Evolutionary conservation across 2,329 filamentous ascomycete genomes (phyloP).

Genomic region (Diplodia scrobiculata): DNA sequence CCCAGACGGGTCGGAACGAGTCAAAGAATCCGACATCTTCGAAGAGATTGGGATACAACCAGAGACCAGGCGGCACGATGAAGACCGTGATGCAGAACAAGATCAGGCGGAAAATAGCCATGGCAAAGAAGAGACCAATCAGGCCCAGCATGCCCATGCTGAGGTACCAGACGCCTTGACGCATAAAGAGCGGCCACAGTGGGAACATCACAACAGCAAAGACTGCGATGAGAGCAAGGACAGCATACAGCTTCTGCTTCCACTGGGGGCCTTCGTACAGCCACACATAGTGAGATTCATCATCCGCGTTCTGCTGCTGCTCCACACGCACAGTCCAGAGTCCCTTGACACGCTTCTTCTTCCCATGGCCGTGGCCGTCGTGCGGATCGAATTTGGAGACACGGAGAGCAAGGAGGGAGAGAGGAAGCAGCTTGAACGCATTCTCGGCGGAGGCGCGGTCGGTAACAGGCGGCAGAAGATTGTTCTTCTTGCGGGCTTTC

Average conservation of each 20-base stretch:
- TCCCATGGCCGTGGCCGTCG: conserved; percentile 59
- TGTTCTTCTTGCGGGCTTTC: conserved; percentile 86
- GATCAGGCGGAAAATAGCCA: conserved; percentile 96
- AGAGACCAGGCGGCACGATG: conserved; percentile 79
- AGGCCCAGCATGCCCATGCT: conserved; percentile 90
- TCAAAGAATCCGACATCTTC: conserved; percentile 99
- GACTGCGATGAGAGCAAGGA: conserved; percentile 76
- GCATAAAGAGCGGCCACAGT: conserved; percentile 87
- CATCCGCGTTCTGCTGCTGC: conserved; percentile 85
- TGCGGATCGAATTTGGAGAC: conserved; percentile 82
- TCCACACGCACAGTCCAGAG: conserved; percentile 95
- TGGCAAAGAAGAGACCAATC: conserved; percentile 90
- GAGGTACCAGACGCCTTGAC: conserved; percentile 94
- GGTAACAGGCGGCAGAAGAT: conserved; percentile 81
- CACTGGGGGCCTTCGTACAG: conserved; percentile 91
- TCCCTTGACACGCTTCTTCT: conserved; percentile 89
- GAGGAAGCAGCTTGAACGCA: conserved; percentile 88
- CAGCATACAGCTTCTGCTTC: conserved; percentile 90
- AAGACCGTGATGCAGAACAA: conserved; percentile 94
- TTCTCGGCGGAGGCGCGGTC: conserved; percentile 90
- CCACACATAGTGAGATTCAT: conserved; percentile 95
- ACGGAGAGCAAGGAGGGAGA: conserved; percentile 89
- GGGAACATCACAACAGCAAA: conserved; percentile 93
- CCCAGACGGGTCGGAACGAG: conserved; percentile 93
- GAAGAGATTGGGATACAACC: conserved; percentile 97